phyloP scores from a whole-genome alignment of 1,139 yeast species.

The Suhomyces bolitotheri region DNA sequence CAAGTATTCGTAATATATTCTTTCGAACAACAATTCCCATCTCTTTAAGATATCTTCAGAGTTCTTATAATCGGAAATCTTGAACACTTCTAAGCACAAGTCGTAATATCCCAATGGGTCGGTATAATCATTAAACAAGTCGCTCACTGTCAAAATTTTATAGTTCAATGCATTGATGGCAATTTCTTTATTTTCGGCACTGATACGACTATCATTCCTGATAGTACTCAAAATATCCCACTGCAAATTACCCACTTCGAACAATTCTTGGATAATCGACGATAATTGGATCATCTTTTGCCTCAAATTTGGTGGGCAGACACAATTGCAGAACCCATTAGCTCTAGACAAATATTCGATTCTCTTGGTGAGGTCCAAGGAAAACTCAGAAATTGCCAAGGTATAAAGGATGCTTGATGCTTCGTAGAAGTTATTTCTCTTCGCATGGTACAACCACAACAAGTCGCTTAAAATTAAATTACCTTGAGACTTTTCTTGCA shows the following conservation, averaged over 20 bases:
- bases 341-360: constrained; percentile 90
- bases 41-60: constrained; percentile 69
- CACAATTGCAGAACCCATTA: constrained; percentile 87
- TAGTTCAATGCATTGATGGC: constrained; percentile 60
- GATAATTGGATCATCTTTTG: constrained; percentile 75
- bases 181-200: constrained; percentile 43
- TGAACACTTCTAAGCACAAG: constrained; percentile 74
- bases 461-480: constrained; percentile 76
- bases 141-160: constrained; percentile 69
- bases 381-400: constrained; percentile 73
- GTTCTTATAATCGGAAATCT: constrained; percentile 77
- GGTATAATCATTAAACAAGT: constrained; percentile 80
- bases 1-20: constrained; percentile 37
- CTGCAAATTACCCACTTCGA: constrained; percentile 87
- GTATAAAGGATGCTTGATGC: constrained; percentile 83
- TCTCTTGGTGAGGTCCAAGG: constrained; percentile 66
- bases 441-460: constrained; percentile 87
- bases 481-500: constrained; percentile 68
- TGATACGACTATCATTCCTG: constrained; percentile 58
- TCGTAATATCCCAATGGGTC: constrained; percentile 88
- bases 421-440: constrained; percentile 71
- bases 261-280: constrained; percentile 69
- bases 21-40: constrained; percentile 66
- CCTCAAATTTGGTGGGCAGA: constrained; percentile 73
- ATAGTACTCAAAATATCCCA: constrained; percentile 72